A percentile compares a stretch with the other conserved stretches of the same genome.
Evolutionary conservation across 495 filamentous ascomycete genomes (phyloP).

Genomic region (Symbiotaphrina buchneri): DNA sequence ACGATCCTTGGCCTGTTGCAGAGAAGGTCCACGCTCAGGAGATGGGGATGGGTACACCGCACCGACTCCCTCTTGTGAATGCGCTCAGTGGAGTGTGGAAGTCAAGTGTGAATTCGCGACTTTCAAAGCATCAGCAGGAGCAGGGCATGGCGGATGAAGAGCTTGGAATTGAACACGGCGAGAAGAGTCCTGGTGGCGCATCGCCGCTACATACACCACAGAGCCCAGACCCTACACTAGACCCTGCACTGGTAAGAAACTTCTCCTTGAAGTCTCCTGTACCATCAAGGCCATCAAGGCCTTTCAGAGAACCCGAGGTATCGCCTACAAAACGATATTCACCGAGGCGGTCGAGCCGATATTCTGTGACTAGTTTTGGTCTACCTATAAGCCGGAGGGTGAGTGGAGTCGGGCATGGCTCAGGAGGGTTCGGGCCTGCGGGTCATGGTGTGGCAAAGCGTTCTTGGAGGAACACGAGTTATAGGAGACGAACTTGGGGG

Average conservation of each 20-base stretch:
- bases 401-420: constrained; percentile 1
- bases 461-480: constrained; percentile 2
- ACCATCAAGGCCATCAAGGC: background rate
- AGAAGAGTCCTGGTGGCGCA: background rate
- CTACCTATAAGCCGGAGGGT: background rate
- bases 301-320: background rate
- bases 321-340: background rate
- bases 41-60: background rate
- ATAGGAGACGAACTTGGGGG: constrained; percentile 2
- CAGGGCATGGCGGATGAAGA: background rate
- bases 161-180: background rate
- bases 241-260: no score
- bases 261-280: background rate
- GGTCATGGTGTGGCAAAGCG: background rate
- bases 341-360: background rate
- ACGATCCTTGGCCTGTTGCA: constrained; percentile 1
- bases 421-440: background rate
- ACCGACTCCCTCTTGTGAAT: background rate
- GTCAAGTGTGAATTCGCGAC: constrained; percentile 1
- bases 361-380: background rate
- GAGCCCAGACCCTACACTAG: no score
- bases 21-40: background rate
- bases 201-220: background rate
- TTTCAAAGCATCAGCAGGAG: background rate
- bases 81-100: constrained; percentile 1